Percentiles rank a stretch among this genome's conserved stretches.
Evolutionary conservation across 805 yeast species (phyloP).

Genomic region (Candida dendrica): DNA sequence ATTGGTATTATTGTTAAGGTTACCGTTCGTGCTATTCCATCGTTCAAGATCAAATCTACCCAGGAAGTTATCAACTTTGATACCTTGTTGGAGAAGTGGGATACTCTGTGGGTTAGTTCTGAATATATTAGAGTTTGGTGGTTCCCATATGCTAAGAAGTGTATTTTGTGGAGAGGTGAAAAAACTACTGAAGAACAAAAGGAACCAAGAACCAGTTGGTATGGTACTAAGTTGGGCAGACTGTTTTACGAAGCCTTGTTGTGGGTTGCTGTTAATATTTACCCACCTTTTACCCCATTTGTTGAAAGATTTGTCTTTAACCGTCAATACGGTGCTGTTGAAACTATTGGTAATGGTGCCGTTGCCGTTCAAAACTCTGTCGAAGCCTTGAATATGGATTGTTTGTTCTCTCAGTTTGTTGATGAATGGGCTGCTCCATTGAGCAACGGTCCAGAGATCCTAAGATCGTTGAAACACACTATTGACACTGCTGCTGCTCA

Average conservation of each 20-base stretch:
- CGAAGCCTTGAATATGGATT: slow-evolving; percentile 90
- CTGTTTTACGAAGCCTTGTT: slow-evolving; percentile 70
- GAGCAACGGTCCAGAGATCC: slow-evolving; percentile 64
- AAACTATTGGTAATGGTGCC: slow-evolving; percentile 52
- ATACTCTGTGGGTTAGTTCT: slow-evolving; percentile 75
- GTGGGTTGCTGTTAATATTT: slow-evolving; percentile 68
- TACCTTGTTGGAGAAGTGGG: slow-evolving; percentile 66
- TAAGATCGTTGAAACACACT: slow-evolving; percentile 54
- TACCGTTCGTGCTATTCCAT: slow-evolving; percentile 78
- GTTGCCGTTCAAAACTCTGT: slow-evolving; percentile 73
- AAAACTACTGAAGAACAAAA: slow-evolving; percentile 62
- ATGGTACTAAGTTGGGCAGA: slow-evolving; percentile 76
- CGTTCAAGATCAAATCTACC: slow-evolving; percentile 69
- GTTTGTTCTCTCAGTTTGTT: slow-evolving; percentile 88
- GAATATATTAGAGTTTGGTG: slow-evolving; percentile 95
- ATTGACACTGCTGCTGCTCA: slow-evolving; percentile 51
- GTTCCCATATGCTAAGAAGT: slow-evolving; percentile 87
- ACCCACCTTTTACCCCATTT: slow-evolving; percentile 73
- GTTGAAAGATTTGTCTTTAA: slow-evolving; percentile 81
- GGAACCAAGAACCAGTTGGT: slow-evolving; percentile 70
- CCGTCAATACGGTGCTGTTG: slow-evolving; percentile 75
- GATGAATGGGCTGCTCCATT: slow-evolving; percentile 97
- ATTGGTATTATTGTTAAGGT: slow-evolving; percentile 85
- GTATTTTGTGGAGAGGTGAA: slow-evolving; percentile 86
- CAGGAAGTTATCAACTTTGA: slow-evolving; percentile 80